These are phyloP conservation scores for Hortaea sp. DNA, from an alignment of 2,329 filamentous ascomycete species.

Conservation along the genomic window DNA sequence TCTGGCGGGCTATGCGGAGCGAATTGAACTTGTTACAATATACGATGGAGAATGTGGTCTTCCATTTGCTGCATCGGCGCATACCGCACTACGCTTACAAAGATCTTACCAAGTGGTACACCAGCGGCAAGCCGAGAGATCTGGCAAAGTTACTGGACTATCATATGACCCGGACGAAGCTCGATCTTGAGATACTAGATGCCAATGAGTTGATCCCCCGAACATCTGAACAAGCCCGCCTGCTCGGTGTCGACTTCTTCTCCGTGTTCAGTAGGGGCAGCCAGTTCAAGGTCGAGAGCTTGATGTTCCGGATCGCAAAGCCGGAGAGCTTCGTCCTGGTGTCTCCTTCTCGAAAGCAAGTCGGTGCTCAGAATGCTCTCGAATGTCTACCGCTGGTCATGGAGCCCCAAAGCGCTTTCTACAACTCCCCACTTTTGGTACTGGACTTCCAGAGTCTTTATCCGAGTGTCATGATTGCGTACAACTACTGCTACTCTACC, in stretches of 20 bases:
- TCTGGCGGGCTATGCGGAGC: constrained; percentile 92
- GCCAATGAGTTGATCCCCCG: constrained; percentile 78
- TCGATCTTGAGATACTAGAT: constrained; percentile 86
- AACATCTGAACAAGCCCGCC: constrained; percentile 85
- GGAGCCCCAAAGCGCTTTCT: constrained; percentile 94
- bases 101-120: constrained; percentile 75
- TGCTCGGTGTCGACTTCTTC: constrained; percentile 93
- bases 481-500: constrained; percentile 98
- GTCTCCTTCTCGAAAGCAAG: constrained; percentile 83
- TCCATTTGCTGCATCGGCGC: constrained; percentile 76
- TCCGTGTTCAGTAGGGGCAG: constrained; percentile 91
- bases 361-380: constrained; percentile 84
- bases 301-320: constrained; percentile 98
- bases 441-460: constrained; percentile 95
- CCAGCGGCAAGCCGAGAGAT: constrained; percentile 55
- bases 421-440: constrained; percentile 78
- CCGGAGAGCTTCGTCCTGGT: constrained; percentile 88
- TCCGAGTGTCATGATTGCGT: constrained; percentile 96
- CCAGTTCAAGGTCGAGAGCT: constrained; percentile 96
- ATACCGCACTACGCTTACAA: constrained; percentile 79
- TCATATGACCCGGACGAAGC: constrained; percentile 61
- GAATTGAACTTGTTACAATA: constrained; percentile 89
- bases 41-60: constrained; percentile 90
- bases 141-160: constrained; percentile 68
- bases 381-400: constrained; percentile 93